A percentile compares a stretch with the other conserved stretches of the same genome.
Evolutionary conservation across 2,329 filamentous ascomycete genomes (phyloP).

Genomic region (Fusarium vanettenii): DNA sequence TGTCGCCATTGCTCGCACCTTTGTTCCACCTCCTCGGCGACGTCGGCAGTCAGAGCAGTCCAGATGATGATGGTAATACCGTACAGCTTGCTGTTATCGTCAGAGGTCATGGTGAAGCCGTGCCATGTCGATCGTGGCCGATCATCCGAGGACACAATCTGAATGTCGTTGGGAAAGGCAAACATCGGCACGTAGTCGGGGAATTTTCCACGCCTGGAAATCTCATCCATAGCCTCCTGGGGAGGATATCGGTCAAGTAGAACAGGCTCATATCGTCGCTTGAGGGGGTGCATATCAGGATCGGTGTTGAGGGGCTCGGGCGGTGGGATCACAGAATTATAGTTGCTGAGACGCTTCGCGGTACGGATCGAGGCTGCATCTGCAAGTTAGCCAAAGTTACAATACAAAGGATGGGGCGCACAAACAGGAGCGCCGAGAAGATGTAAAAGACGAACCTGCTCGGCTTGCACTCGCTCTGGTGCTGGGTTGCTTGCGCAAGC

Average conservation of each 20-base stretch:
- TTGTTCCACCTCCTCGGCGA: constrained; percentile 85
- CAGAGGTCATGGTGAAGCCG: constrained; percentile 96
- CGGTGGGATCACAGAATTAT: constrained; percentile 96
- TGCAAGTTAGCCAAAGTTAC: constrained; percentile 43
- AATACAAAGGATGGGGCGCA: neutral
- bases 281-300: constrained; percentile 94
- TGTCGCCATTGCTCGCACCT: constrained; percentile 89
- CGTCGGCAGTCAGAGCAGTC: constrained; percentile 84
- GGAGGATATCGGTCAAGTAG: constrained; percentile 93
- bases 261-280: constrained; percentile 95
- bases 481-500: constrained; percentile 86
- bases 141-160: constrained; percentile 94
- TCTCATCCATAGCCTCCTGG: constrained; percentile 82
- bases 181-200: constrained; percentile 99
- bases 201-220: constrained; percentile 83
- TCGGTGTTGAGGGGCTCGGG: constrained; percentile 91
- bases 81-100: constrained; percentile 91
- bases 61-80: constrained; percentile 93
- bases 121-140: constrained; percentile 97
- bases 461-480: constrained; percentile 68
- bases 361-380: constrained; percentile 73
- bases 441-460: constrained; percentile 42
- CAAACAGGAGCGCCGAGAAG: neutral
- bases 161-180: constrained; percentile 97
- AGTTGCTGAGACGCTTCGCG: constrained; percentile 90